These are phyloP conservation scores for Fraxinus dipetala DNA, from an alignment of 305 asterid species.

Conservation along the genomic window DNA sequence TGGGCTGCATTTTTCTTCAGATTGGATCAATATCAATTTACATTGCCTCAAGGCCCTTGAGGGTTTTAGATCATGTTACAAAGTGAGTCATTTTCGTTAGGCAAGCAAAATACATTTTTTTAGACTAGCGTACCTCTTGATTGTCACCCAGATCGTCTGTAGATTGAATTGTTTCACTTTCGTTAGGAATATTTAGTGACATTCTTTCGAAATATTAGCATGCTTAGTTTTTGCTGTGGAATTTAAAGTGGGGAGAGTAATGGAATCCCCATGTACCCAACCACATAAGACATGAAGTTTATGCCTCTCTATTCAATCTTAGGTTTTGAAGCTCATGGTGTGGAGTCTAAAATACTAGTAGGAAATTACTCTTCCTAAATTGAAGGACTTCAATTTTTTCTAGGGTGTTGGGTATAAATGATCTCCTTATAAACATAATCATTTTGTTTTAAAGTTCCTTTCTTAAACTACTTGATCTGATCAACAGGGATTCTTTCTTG, in stretches of 20 bases:
- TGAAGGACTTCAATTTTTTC: not conserved
- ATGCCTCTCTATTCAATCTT: not conserved
- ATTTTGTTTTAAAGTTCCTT: not conserved
- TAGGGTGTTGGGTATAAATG: not conserved
- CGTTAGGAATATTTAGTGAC: not conserved
- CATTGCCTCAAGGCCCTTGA: not conserved
- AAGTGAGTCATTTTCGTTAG: not conserved
- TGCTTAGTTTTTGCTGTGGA: not conserved
- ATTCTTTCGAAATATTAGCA: not conserved
- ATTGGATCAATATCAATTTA: not conserved
- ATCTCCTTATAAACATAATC: not conserved
- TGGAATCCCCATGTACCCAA: not conserved
- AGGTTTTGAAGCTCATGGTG: not conserved
- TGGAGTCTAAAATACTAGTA: not conserved
- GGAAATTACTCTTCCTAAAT: not conserved
- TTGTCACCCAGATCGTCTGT: not conserved
- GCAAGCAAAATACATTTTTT: not conserved
- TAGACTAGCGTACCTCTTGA: not conserved
- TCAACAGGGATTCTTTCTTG: not conserved
- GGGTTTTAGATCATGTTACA: not conserved
- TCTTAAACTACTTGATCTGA: not conserved
- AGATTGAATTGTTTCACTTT: not conserved
- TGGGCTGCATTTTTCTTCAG: not conserved
- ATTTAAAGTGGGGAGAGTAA: not conserved
- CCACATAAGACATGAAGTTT: not conserved